Percentiles rank a stretch among this genome's conserved stretches.
Conservation (phyloP, 441 rosid species). For the Brassica hybrid region DNA sequence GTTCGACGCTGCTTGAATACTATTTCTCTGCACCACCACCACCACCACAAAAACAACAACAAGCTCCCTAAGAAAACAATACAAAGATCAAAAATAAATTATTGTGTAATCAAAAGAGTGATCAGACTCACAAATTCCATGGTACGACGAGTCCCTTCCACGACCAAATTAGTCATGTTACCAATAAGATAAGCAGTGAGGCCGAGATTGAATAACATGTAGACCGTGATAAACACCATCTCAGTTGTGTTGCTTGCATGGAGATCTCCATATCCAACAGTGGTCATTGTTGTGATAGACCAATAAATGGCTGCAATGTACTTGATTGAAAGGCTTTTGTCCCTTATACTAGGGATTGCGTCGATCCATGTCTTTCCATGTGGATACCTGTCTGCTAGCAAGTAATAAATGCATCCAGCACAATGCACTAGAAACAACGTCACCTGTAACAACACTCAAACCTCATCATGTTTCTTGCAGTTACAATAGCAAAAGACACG, state of each 20-base stretch:
- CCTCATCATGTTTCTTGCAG: slow-evolving; percentile 24
- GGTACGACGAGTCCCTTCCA: slow-evolving; percentile 79
- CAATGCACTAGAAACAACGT: slow-evolving; percentile 64
- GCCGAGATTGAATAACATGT: slow-evolving; percentile 80
- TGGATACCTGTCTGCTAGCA: slow-evolving; percentile 68
- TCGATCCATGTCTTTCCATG: slow-evolving; percentile 72
- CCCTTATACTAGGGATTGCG: slow-evolving; percentile 58
- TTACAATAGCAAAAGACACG: slow-evolving; percentile 4
- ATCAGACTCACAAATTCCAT: slow-evolving; percentile 70
- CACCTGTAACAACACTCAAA: slow-evolving; percentile 46
- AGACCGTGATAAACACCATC: slow-evolving; percentile 62
- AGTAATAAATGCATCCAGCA: slow-evolving; percentile 73
- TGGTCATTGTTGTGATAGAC: slow-evolving; percentile 85
- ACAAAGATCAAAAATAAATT: background rate
- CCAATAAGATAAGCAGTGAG: slow-evolving; percentile 73
- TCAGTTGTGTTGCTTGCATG: slow-evolving; percentile 72
- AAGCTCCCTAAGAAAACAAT: slow-evolving; percentile 7
- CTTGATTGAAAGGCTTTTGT: slow-evolving; percentile 60
- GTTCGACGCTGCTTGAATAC: slow-evolving; percentile 64
- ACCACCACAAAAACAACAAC: background rate
- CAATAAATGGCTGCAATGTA: slow-evolving; percentile 71
- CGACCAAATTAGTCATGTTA: slow-evolving; percentile 79
- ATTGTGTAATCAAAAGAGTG: slow-evolving; percentile 2
- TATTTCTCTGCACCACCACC: slow-evolving; percentile 58
- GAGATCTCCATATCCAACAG: slow-evolving; percentile 81